Conservation (phyloP, 2,329 filamentous ascomycete genomes). For the Arthrinium puccinioides region DNA sequence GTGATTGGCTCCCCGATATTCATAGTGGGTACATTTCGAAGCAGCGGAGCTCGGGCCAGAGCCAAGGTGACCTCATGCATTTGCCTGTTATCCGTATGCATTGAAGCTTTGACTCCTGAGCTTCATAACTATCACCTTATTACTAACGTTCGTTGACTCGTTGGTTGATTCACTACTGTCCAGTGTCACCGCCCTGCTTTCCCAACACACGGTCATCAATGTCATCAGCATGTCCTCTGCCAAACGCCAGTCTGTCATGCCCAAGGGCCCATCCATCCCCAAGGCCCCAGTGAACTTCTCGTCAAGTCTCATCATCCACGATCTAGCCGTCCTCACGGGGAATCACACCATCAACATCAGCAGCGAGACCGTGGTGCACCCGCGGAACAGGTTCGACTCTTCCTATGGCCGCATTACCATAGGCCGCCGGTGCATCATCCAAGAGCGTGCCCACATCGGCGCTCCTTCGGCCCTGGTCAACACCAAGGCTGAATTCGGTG, state of each 20-base stretch:
- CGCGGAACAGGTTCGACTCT: slow-evolving; percentile 72
- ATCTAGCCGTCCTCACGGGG: slow-evolving; percentile 58
- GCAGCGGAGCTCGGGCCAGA: slow-evolving; percentile 7
- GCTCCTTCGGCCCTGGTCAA: slow-evolving; percentile 26
- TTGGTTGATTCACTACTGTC: not conserved
- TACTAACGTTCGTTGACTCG: not conserved
- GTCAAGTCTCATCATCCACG: slow-evolving; percentile 52
- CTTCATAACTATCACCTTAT: not conserved
- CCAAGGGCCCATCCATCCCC: slow-evolving; percentile 45
- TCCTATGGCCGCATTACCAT: slow-evolving; percentile 72
- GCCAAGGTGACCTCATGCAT: slow-evolving; percentile 8
- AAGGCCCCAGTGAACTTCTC: slow-evolving; percentile 57
- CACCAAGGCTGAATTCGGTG: slow-evolving; percentile 32
- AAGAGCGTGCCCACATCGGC: slow-evolving; percentile 59
- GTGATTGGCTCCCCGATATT: slow-evolving; percentile 6
- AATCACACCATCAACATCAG: slow-evolving; percentile 72
- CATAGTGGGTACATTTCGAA: not conserved
- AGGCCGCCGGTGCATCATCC: slow-evolving; percentile 74
- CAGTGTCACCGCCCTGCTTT: not conserved
- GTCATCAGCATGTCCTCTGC: slow-evolving; percentile 33
- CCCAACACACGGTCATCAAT: not conserved
- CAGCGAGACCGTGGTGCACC: slow-evolving; percentile 76
- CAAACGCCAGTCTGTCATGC: slow-evolving; percentile 51
- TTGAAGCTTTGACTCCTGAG: not conserved
- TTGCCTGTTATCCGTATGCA: too few species aligned